Evolutionary conservation across 2,329 filamentous ascomycete species (phyloP), one percentile per base, ranked within the genome.

Genomic region (Penicillium janthinellum): DNA sequence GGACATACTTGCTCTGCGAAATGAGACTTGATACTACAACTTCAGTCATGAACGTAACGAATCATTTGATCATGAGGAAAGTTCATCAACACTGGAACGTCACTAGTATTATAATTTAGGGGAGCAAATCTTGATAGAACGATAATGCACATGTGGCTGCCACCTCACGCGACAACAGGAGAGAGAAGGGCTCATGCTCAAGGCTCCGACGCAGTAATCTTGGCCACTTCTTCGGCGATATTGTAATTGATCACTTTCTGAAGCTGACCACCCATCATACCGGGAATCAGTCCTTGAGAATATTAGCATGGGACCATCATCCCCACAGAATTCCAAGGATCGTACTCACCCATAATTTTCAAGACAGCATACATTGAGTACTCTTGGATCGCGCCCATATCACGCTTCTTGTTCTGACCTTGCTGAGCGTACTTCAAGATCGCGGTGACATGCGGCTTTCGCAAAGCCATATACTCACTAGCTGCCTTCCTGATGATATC

Each of bases 1-100:
- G 14, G 86, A 86, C 64, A 90, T 96, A 42, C 72, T 93, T 15
- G 63, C 62, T 41, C 59, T 72, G 50, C 69, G 61, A 41, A 67
- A 64, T 50, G 55, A 61, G 17, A 20, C 52, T 50, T 67, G 42
- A 61, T 15, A 20, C 2, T 8, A 25, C n/a, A 12, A 15, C 25
- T 47, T n/a, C 0, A 17, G 8, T n/a, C 7, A n/a, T 2, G 44
- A 31, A 28, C 3, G 15, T 47, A 12, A 7, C 5, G 25, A 6
- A 11, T 31, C 15, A 7, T 31, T 31, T 17, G n/a, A n/a, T 15
- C n/a, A 6, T n/a, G 1, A 47, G n/a, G 5, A 47, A 47, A 5
- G 25, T 2, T 12, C 3, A 4, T n/a, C 22, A 3, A 14, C 10
- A 44, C 17, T 12, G 11, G 10, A 47, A 31, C 11, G 6, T 15